A percentile compares a stretch with the other conserved stretches of the same genome.
phyloP scores from a whole-genome alignment of 225 moss, liverwort and hornwort genomes.

The Polytrichum formosum region DNA sequence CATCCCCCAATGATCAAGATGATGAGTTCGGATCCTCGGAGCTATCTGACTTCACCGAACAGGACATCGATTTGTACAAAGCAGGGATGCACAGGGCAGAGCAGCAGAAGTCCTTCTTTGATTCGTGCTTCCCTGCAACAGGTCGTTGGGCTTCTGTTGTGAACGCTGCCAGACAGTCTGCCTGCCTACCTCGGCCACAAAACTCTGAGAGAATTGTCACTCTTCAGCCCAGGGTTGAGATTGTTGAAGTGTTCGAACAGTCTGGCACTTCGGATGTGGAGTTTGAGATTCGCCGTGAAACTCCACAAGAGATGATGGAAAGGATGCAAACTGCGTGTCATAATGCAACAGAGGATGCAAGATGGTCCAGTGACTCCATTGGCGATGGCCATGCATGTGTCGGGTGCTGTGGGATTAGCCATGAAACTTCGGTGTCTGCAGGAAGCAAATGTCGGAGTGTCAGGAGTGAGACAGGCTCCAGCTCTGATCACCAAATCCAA shows the following conservation, averaged over 20 bases:
- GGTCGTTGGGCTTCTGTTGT: slow-evolving; percentile 48
- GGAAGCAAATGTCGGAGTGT: slow-evolving; percentile 10
- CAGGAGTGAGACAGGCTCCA: slow-evolving; percentile 29
- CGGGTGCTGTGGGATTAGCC: slow-evolving; percentile 24
- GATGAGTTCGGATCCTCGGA: slow-evolving; percentile 20
- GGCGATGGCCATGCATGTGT: slow-evolving; percentile 26
- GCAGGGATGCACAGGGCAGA: slow-evolving; percentile 19
- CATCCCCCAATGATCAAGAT: background rate
- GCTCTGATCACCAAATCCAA: slow-evolving; percentile 9
- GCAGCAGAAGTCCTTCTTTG: slow-evolving; percentile 19
- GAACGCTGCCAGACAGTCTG: slow-evolving; percentile 42
- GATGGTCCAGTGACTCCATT: background rate
- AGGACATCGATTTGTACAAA: slow-evolving; percentile 27
- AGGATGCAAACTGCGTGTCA: background rate
- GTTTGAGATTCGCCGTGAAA: slow-evolving; percentile 17
- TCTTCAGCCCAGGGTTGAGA: slow-evolving; percentile 17
- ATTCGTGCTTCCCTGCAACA: slow-evolving; percentile 40
- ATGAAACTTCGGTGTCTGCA: slow-evolving; percentile 8
- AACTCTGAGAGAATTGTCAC: slow-evolving; percentile 1
- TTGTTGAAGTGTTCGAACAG: slow-evolving; percentile 14
- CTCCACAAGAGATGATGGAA: slow-evolving; percentile 10
- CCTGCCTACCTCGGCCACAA: slow-evolving; percentile 25
- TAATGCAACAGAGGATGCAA: too few species aligned
- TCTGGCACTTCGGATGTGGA: slow-evolving; percentile 12
- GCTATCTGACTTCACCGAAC: slow-evolving; percentile 9